phyloP scores from a whole-genome alignment of 2,329 filamentous ascomycete species.

The Colletotrichum sp. region DNA sequence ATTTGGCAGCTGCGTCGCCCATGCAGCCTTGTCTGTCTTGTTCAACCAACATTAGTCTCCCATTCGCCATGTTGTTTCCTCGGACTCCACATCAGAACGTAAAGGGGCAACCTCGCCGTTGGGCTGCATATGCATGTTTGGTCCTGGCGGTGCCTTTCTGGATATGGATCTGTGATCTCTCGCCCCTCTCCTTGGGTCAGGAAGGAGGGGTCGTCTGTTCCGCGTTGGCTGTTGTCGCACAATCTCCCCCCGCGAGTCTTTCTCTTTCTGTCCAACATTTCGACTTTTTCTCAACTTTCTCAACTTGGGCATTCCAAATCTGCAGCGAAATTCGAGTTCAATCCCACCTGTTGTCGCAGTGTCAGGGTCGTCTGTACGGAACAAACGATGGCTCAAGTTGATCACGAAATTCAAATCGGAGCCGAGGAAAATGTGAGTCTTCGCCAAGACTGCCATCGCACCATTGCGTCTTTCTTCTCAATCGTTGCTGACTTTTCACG shows the following conservation, averaged over 20 bases:
- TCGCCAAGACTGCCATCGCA: background rate
- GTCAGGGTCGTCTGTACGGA: background rate
- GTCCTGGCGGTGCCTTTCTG: background rate
- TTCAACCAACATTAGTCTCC: background rate
- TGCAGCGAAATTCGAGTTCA: rapidly evolving
- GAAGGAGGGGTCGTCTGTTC: background rate
- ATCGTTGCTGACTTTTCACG: background rate
- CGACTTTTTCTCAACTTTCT: background rate
- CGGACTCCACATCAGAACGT: background rate
- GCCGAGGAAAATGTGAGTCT: background rate
- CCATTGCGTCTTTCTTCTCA: background rate
- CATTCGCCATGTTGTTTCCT: background rate
- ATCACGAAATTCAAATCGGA: background rate
- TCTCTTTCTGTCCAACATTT: background rate
- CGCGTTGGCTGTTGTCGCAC: background rate
- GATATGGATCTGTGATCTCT: background rate
- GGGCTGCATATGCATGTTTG: background rate
- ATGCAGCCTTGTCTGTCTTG: background rate
- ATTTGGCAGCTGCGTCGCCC: background rate
- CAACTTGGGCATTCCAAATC: background rate
- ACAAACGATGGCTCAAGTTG: background rate
- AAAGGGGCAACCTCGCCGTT: background rate
- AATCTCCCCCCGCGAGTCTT: background rate
- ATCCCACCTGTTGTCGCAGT: background rate
- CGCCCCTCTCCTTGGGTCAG: background rate